phyloP scores from a whole-genome alignment of 441 rosid species.

The Flueggea neowawraea region DNA sequence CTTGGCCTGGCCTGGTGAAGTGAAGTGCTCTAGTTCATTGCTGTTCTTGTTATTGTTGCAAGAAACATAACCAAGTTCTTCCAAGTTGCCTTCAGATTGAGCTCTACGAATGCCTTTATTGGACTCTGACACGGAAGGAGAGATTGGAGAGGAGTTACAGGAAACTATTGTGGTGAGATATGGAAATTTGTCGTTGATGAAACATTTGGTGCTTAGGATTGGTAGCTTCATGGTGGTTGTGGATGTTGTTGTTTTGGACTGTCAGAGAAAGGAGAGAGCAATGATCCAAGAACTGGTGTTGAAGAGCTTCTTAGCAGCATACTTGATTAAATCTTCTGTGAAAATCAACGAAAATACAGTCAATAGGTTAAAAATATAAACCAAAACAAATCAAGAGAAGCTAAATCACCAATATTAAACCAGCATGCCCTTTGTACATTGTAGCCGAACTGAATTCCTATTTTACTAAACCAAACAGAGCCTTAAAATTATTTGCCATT shows the following conservation, averaged over 20 bases:
- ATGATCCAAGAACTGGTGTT: conserved; percentile 64
- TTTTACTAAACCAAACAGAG: no score
- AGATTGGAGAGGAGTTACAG: conserved; percentile 43
- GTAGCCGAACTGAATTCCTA: no score
- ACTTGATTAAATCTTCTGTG: not conserved
- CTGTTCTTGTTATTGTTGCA: not conserved
- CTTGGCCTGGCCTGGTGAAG: conserved; percentile 16
- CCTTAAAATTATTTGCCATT: no score
- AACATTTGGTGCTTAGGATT: conserved; percentile 9
- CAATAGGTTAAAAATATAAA: no score
- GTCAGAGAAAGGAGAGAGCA: conserved; percentile 35
- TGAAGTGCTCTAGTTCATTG: conserved; percentile 6
- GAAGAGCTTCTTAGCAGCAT: conserved; percentile 65
- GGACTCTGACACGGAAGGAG: conserved; percentile 25
- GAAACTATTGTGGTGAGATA: conserved; percentile 19
- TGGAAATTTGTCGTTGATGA: conserved; percentile 20
- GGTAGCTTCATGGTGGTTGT: conserved; percentile 20
- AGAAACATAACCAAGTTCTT: conserved; percentile 29
- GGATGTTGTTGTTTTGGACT: conserved; percentile 24
- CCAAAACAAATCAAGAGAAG: no score
- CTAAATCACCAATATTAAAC: no score
- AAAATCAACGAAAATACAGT: not conserved
- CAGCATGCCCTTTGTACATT: no score
- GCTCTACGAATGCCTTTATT: conserved; percentile 38
- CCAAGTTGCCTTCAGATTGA: conserved; percentile 53